Evolutionary conservation across 805 yeast species (phyloP), one percentile per base, ranked within the genome.

Genomic region (Cyberlindnera maritima): DNA sequence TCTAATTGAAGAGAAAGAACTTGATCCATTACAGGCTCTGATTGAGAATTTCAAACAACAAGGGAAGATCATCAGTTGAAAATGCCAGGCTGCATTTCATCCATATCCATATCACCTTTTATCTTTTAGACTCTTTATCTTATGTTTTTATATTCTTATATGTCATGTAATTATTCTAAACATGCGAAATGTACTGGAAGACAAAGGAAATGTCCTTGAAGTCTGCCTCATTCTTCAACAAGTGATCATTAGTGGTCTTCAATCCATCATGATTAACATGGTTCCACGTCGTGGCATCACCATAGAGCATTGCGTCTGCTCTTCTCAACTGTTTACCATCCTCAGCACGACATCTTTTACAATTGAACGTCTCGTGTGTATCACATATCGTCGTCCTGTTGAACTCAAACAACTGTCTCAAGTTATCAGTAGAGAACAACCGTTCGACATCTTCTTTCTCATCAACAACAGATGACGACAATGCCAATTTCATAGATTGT

Each of bases 201-300:
- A 88, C 95, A 66, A 83, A 94, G 43, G 90, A 79, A 18, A 94
- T 81, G 40, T 87, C 89, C 33, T 80, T 75, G 55, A 76, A 77
- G 18, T 77, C 75, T 17, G 75, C 68, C 63, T 94, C 99, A 58
- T 86, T 89, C 53, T 80, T 76, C 49, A 94, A 69, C 42, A 94
- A 68, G 50, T 79, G 76, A 61, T 94, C 99, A 57, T 89, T 87
- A 18, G 91, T 87, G 28, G 69, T 67, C 23, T 64, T 69, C 59
- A 94, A 70, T 2, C 77, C 80, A 3, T 71, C 76, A 49, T 77
- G 87, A 50, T 83, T 77, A 47, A 88, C 73, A 68, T 94, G 99
- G 63, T 94, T 92, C 99, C 99, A 92, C 0, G 97, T 83, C 0
- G 97, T 94, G 0, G 98, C 88, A 66, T 94, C 99, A 53, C 99